Base-by-base conservation (phyloP, 2,329 filamentous ascomycete genomes). In the Nemania abortiva region DNA sequence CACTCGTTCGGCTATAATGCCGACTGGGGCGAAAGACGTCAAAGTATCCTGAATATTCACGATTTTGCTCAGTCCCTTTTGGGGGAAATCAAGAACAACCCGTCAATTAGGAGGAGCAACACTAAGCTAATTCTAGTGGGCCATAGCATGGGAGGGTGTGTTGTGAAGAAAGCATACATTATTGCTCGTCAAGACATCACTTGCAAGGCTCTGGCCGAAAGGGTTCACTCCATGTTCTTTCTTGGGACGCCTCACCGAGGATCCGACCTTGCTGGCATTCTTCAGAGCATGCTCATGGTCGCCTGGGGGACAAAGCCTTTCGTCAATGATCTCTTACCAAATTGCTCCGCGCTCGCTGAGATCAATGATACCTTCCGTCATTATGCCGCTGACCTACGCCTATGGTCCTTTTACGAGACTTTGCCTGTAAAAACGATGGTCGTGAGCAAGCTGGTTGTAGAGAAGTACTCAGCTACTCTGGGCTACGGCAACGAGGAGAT, bases 391-490 rank as follows among this genome's bases (percentile, higher is more conserved):
- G 74, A 76, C 20, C 68, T 85, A 1, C 71, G 77, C 1, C 74
- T 85, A 4, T 78, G 79, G 72, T 85, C 83, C 0, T 86, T 86
- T 70, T 85, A 84, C 70, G 84, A 86, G 68, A 84, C 81, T 0
- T 68, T 79, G 22, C 73, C 74, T 20, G 74, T 76, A 6, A 71
- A 70, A 15, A 65, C 77, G 10, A 77, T 74, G 39, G 34, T 74
- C 34, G 68, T 70, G 24, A 77, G 70, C 54, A 71, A 76, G 47
- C 74, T 81, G 31, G 78, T 83, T 5, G 77, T 85, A 2, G 76
- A 81, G 34, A 69, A 59, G 45, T 27, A 69, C 52, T 72, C 68
- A 9, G 77, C 74, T 22, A 76, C 71, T 2, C 57, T 78, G 15
- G 73, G 75, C 1, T 76, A 74, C 29, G 65, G 57, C 24, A 74